Conservation (phyloP, 176 grass and related monocot species). For the Areca catechu region DNA sequence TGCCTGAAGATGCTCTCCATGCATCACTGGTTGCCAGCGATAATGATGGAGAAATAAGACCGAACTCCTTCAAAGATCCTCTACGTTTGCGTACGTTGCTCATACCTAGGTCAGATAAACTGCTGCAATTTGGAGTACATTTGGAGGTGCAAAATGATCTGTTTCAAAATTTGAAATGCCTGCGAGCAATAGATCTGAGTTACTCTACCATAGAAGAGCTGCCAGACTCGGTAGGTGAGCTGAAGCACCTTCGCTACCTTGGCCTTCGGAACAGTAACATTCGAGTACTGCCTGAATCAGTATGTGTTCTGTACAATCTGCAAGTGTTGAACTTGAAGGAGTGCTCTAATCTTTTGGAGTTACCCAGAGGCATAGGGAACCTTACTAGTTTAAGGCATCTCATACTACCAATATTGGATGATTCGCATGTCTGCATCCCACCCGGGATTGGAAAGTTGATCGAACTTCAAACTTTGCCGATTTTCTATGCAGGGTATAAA, state of each 20-base stretch:
- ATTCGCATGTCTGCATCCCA: constrained; percentile 3
- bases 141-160: neutral
- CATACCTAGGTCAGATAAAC: too few species aligned
- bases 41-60: too few species aligned
- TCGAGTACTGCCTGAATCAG: neutral
- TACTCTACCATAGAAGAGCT: neutral
- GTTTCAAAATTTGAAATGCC: constrained; percentile 6
- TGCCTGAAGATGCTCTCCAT: constrained; percentile 7
- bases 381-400: constrained; percentile 12
- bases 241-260: constrained; percentile 14
- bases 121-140: neutral
- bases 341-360: neutral
- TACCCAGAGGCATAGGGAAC: constrained; percentile 6
- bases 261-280: neutral
- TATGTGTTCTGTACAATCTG: constrained; percentile 10
- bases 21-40: neutral
- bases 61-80: too few species aligned
- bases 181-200: neutral
- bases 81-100: too few species aligned
- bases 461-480: constrained; percentile 16
- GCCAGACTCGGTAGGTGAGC: constrained; percentile 4
- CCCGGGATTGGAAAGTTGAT: neutral
- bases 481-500: neutral
- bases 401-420: neutral
- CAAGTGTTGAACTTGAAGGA: neutral